These are phyloP conservation scores for Lantana camara DNA, from an alignment of 257 asterid genomes.

Conservation along the genomic window DNA sequence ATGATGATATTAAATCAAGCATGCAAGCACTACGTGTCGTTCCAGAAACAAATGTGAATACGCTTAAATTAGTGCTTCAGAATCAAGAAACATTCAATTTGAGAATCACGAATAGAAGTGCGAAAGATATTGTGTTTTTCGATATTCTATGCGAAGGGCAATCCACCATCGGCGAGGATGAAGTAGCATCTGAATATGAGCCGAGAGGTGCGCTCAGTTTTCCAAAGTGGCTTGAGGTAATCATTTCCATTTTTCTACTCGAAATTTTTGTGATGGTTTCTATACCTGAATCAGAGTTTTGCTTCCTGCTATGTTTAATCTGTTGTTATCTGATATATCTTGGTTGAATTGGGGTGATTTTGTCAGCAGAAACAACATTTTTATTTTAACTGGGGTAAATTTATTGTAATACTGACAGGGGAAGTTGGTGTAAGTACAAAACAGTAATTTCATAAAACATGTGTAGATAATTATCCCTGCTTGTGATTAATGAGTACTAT, in stretches of 20 bases:
- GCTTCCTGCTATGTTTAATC: too few relatives aligned
- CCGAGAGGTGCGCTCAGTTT: constrained; percentile 77
- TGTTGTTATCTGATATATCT: too few relatives aligned
- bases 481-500: too few relatives aligned
- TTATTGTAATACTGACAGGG: too few relatives aligned
- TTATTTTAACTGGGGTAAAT: too few relatives aligned
- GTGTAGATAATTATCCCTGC: too few relatives aligned
- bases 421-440: too few relatives aligned
- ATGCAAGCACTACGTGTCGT: constrained; percentile 57
- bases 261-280: not conserved
- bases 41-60: constrained; percentile 65
- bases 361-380: too few relatives aligned
- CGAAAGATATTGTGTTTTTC: constrained; percentile 55
- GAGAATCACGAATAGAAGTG: constrained; percentile 72
- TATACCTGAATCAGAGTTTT: not conserved
- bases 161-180: constrained; percentile 54
- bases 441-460: too few relatives aligned
- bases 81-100: constrained; percentile 68
- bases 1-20: constrained; percentile 42
- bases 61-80: constrained; percentile 58
- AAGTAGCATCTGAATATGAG: constrained; percentile 46
- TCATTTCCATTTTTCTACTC: not conserved
- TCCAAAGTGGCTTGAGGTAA: constrained; percentile 97
- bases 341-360: too few relatives aligned
- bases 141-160: constrained; percentile 84